Base-by-base conservation (phyloP, 352 stramenopile genomes). In the Lagenidium giganteum region DNA sequence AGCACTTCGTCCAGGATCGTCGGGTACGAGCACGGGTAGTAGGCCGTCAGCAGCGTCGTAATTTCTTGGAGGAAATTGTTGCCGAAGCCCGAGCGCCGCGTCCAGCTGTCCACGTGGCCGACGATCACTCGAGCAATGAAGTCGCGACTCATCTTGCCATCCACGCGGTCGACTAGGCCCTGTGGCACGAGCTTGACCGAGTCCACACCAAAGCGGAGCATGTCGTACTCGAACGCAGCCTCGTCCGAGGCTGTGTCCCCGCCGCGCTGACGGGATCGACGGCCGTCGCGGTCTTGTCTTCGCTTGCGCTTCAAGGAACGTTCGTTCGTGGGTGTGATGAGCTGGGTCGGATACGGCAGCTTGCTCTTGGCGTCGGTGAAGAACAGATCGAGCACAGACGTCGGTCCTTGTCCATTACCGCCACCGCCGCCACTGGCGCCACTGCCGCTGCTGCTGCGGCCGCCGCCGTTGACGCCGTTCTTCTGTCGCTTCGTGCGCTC, bases 1-100 rank as follows among this genome's bases (percentile, higher is more conserved):
- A 94, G 46, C 11, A 94, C 71, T 47, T 94, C 72, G 40, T 94
- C 83, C 41, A 94, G 55, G 41, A 94, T 61, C 21, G 78, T 91
- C 16, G 83, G 57, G 45, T 94, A 87, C 33, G 59, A 70, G 47
- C 78, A 93, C 31, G 83, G 83, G 48, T 92, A 94, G 42, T 90
- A 92, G 11, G 75, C 76, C 8, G 73, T 79, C 27, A 94, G 61
- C 28, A 91, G 51, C 30, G 70, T 83, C 25, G 62, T 77, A 25
- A 87, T 47, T 47, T 93, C 81, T 17, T 77, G 57, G 7, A 87
- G 23, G 42, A 94, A 94, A 29, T 67, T 69, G 29, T 57, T 53
- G 1, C 69, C 78, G 42, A 93, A 91, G 22, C 76, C 73, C 5
- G 78, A 62, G 16, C 70, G 62, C 27, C 54, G 58, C 38, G 79